Percentiles rank a stretch among this genome's conserved stretches.
Evolutionary conservation across 495 filamentous ascomycete genomes (phyloP).

Genomic region (Hypoxylon intermedium): DNA sequence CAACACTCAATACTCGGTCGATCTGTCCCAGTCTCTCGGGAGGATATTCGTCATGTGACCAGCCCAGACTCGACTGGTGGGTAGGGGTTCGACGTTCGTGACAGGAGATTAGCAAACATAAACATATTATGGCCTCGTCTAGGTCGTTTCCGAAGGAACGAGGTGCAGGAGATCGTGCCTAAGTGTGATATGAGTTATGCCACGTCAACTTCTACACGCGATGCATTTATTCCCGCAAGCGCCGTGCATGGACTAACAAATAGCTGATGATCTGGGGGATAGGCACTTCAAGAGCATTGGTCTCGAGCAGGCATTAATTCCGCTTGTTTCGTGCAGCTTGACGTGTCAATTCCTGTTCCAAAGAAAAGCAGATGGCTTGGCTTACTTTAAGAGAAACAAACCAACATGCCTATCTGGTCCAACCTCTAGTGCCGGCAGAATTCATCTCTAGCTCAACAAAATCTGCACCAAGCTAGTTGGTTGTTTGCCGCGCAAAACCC

Average conservation of each 20-base stretch:
- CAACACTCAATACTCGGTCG: not conserved
- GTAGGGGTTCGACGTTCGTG: not conserved
- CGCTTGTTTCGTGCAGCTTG: not conserved
- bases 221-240: constrained; percentile 13
- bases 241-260: constrained; percentile 2
- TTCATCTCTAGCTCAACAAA: constrained; percentile 1
- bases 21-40: constrained; percentile 1
- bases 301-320: constrained; percentile 6
- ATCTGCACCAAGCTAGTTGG: not conserved
- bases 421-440: constrained; percentile 2
- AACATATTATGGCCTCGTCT: constrained; percentile 4
- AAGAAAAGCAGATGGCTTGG: constrained; percentile 10
- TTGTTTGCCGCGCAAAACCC: too few relatives aligned
- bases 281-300: not conserved
- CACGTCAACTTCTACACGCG: constrained; percentile 14
- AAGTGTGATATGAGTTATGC: constrained; percentile 6
- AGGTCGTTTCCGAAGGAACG: not conserved
- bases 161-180: constrained; percentile 3
- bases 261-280: not conserved
- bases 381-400: not conserved
- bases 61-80: not conserved
- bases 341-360: not conserved
- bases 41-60: constrained; percentile 12
- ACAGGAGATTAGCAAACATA: not conserved
- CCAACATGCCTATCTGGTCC: not conserved